Percentiles rank a stretch among this genome's conserved stretches.
Evolutionary conservation across 768 basidiomycete species (phyloP).

Genomic region (Xerocomus brunneocitrinus): DNA sequence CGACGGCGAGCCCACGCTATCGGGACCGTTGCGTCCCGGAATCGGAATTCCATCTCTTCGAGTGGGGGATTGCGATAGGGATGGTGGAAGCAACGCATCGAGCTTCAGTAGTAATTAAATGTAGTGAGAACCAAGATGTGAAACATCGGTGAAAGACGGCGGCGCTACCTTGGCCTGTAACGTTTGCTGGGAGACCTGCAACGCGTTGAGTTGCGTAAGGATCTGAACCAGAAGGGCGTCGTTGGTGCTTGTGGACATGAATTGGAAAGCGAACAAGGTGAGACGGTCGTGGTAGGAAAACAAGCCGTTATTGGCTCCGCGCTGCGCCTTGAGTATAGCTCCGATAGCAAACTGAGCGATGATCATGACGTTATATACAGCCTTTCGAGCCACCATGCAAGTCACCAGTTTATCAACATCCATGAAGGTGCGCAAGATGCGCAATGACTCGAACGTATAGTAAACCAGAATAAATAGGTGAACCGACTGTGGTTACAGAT

Average conservation of each 20-base stretch:
- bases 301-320: background rate
- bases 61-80: conserved; percentile 26
- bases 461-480: background rate
- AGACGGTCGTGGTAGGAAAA: conserved; percentile 11
- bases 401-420: no score
- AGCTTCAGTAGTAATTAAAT: conserved; percentile 35
- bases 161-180: conserved; percentile 68
- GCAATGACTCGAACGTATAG: background rate
- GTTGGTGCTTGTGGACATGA: conserved; percentile 26
- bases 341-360: background rate
- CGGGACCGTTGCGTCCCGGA: conserved; percentile 17
- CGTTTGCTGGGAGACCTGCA: conserved; percentile 72
- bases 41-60: conserved; percentile 25
- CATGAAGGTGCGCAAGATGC: no score
- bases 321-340: conserved; percentile 6
- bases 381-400: background rate
- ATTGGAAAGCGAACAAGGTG: background rate
- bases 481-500: background rate
- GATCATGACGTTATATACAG: conserved; percentile 1
- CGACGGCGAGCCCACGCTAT: conserved; percentile 19
- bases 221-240: conserved; percentile 71
- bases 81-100: conserved; percentile 37
- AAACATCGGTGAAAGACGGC: background rate
- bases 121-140: background rate
- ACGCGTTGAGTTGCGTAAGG: conserved; percentile 59